Base-by-base conservation (phyloP, 2,329 filamentous ascomycete species). In the Ceratocystis albifundus region DNA sequence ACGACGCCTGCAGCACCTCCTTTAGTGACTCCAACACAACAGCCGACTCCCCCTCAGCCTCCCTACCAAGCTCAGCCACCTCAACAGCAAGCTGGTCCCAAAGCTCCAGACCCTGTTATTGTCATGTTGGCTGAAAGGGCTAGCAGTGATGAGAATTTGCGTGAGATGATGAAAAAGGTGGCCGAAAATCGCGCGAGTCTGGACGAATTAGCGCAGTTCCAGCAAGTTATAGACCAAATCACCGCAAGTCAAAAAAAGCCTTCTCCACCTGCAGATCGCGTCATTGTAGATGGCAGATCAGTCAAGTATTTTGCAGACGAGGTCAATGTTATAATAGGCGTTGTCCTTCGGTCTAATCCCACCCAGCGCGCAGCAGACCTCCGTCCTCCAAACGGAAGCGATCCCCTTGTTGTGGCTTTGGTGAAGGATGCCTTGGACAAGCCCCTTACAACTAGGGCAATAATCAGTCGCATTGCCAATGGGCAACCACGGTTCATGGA, bases 111-210 rank as follows among this genome's bases (percentile, higher is more conserved):
- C 72, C 89, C 89, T 0, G 90, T 94, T 55, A 93, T 94, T 66
- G 86, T 90, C 63, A 85, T 88, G 69, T 77, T 94, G 30, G 89
- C 89, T 0, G 87, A 89, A 71, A 84, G 84, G 69, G 89, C 89
- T 5, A 88, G 87, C 0, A 84, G 83, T 30, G 88, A 94, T 72
- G 81, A 85, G 0, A 81, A 87, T 66, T 77, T 94, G 8, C 86
- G 90, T 67, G 85, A 88, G 45, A 78, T 94, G 0, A 94, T 94
- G 89, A 90, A 90, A 73, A 84, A 89, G 65, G 89, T 94, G 0
- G 89, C 89, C 0, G 85, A 86, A 32, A 89, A 89, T 1, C 82
- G 87, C 70, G 89, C 89, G 0, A 84, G 83, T 12, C 82, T 84
- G 46, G 82, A 85, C 15, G 88, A 94, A 73, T 76, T 94, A 12